A percentile compares a stretch with the other conserved stretches of the same genome.
Evolutionary conservation across 1,284 basidiomycete species (phyloP).

Genomic region (Quambalaria eucalypti): DNA sequence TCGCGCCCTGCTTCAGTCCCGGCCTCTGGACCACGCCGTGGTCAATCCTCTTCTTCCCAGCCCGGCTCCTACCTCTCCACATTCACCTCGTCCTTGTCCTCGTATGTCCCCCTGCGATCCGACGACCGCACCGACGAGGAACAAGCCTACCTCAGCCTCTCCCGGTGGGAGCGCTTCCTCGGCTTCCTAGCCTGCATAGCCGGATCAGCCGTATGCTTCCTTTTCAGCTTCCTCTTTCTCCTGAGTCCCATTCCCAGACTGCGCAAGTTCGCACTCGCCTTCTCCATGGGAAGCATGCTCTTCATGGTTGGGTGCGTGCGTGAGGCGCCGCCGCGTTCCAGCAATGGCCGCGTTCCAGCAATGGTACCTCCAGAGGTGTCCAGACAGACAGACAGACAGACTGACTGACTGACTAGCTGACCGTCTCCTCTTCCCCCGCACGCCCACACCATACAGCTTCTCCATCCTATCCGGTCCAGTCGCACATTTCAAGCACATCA

Average conservation of each 20-base stretch:
- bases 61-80: constrained; percentile 14
- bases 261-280: constrained; percentile 44
- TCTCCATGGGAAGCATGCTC: constrained; percentile 38
- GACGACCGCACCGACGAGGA: constrained; percentile 81
- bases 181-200: constrained; percentile 86
- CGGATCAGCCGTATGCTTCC: constrained; percentile 88
- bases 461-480: constrained; percentile 40
- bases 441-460: constrained; percentile 14
- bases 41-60: constrained; percentile 1
- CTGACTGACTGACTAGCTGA: not conserved
- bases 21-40: constrained; percentile 5
- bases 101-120: constrained; percentile 81
- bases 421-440: not conserved
- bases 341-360: not conserved
- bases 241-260: constrained; percentile 57
- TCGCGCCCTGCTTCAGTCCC: not conserved
- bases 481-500: constrained; percentile 39
- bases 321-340: not conserved
- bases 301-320: constrained; percentile 43
- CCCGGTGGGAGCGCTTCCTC: constrained; percentile 54
- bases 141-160: constrained; percentile 64
- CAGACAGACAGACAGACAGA: not conserved
- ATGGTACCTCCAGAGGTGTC: not conserved
- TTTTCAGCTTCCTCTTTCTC: constrained; percentile 77
- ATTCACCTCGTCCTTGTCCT: constrained; percentile 54